Evolutionary conservation across 768 basidiomycete genomes (phyloP), one percentile per base, ranked within the genome.

Genomic region (Phallus indusiatus): DNA sequence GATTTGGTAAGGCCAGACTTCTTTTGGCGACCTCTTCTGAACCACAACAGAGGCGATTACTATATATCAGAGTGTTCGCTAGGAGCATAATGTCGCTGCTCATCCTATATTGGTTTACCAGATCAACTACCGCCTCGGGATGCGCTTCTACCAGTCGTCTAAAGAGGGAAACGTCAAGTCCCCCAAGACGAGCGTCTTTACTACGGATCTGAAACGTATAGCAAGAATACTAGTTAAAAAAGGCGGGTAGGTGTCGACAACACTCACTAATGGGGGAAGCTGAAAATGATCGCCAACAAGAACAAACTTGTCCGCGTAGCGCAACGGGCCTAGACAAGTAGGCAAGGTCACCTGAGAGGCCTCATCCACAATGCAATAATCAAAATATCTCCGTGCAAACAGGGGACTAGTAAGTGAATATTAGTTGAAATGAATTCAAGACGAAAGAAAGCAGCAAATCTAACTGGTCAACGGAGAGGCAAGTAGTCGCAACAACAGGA

Each of bases 271-370:
- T 0, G 96, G 96, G 10, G 95, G 95, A 1, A 99, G 82, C 66
- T 99, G 96, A 74, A 88, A 92, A 72, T 99, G 96, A 68, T 98
- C 96, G 7, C 96, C 96, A 17, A 98, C 95, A 12, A 98, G 84
- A 5, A 98, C 82, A 64, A 97, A 99, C 47, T 79, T 90, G 54
- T 93, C 81, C 1, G 94, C 93, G 65, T 86, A 90, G 0, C 94
- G 84, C 2, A 98, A 74, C 0, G 96, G 96, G 5, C 96, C 96
- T 1, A 98, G 76, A 66, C 93, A 97, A 0, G 94, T 95, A 0
- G 96, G 96, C 1, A 98, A 72, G 0, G 96, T 98, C 63, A 97
- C 94, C 68, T 98, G 95, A 0, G 96, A 97, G 0, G 96, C 96
- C 69, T 99, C 96, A 62, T 98, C 96, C 17, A 99, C 87, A 58